Conservation (phyloP, 2,329 filamentous ascomycete genomes). For the Mollisia scopiformis region DNA sequence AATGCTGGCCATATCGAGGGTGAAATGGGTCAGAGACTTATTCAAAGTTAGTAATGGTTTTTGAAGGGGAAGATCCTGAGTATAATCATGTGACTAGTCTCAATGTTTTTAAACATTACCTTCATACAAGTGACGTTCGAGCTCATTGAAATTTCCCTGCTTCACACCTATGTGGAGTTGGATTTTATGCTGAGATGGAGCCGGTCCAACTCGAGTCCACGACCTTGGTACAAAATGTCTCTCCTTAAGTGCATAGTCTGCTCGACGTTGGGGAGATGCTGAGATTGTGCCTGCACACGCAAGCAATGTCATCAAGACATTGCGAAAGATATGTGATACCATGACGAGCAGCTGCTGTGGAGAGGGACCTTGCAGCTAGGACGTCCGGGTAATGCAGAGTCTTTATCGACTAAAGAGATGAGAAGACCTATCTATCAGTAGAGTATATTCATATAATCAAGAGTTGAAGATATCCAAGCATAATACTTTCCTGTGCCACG, state of each 20-base stretch:
- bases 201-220: slow-evolving; percentile 52
- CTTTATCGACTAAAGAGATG: neutral
- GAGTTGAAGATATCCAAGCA: neutral
- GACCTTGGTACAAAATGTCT: slow-evolving; percentile 52
- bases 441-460: neutral
- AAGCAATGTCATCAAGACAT: slow-evolving; percentile 11
- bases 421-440: neutral
- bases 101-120: slow-evolving; percentile 35
- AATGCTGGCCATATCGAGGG: slow-evolving; percentile 56
- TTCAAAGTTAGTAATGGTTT: neutral
- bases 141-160: slow-evolving; percentile 56
- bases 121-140: slow-evolving; percentile 58
- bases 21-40: slow-evolving; percentile 56
- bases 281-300: slow-evolving; percentile 11
- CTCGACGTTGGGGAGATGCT: slow-evolving; percentile 4
- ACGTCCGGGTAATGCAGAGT: neutral
- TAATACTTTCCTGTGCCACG: neutral
- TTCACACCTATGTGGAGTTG: slow-evolving; percentile 61
- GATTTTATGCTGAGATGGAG: slow-evolving; percentile 51
- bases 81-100: neutral
- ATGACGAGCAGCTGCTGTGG: neutral
- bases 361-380: neutral
- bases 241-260: slow-evolving; percentile 56
- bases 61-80: neutral
- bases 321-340: neutral